A percentile compares a stretch with the other conserved stretches of the same genome.
These are phyloP conservation scores for Cajanus cajan DNA, from an alignment of 306 rosid species.

Conservation along the genomic window DNA sequence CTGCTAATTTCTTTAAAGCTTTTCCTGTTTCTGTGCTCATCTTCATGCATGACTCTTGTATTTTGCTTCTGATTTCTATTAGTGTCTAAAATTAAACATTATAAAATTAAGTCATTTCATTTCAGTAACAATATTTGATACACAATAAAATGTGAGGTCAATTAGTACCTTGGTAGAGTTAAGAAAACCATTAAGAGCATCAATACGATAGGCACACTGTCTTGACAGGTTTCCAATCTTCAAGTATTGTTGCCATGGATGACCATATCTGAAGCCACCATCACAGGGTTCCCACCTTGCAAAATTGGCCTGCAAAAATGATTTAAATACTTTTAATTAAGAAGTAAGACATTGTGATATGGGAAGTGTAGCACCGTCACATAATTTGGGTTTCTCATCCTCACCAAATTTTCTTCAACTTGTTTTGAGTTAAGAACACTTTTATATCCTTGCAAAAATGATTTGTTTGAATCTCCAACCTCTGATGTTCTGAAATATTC, in stretches of 20 bases:
- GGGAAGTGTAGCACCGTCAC: neutral
- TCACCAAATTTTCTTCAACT: conserved; percentile 46
- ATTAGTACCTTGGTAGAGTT: conserved; percentile 24
- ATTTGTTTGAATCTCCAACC: conserved; percentile 1
- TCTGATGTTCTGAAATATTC: conserved; percentile 34
- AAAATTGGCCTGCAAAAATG: conserved; percentile 42
- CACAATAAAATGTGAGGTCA: neutral
- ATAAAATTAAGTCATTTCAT: neutral
- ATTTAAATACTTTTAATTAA: neutral
- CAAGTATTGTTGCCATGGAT: conserved; percentile 60
- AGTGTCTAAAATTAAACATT: conserved; percentile 22
- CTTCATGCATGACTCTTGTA: conserved; percentile 41
- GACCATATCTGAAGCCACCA: conserved; percentile 41
- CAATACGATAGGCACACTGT: conserved; percentile 49
- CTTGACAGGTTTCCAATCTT: conserved; percentile 49
- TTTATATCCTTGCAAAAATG: conserved; percentile 41
- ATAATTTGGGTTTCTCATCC: neutral
- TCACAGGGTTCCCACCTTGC: conserved; percentile 65
- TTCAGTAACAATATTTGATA: neutral
- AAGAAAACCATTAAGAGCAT: conserved; percentile 47
- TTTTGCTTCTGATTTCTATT: conserved; percentile 26
- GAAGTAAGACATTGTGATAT: neutral
- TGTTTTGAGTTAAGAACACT: conserved; percentile 52
- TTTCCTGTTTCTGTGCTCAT: conserved; percentile 43
- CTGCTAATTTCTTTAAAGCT: conserved; percentile 38